A percentile compares a stretch with the other conserved stretches of the same genome.
phyloP scores from a whole-genome alignment of 116 monocot genomes.

The Posidonia oceanica region DNA sequence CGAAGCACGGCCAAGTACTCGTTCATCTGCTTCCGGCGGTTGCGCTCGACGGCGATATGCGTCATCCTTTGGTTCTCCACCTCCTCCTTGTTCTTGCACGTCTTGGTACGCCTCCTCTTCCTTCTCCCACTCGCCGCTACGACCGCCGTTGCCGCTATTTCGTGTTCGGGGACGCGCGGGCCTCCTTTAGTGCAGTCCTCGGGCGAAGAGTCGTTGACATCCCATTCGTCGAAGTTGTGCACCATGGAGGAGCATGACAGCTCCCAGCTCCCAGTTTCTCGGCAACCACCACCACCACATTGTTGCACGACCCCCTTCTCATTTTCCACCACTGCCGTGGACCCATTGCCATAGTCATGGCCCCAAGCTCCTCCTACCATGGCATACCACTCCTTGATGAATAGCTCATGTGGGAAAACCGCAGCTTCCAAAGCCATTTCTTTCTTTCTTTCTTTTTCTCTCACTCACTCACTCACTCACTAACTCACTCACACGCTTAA shows the following conservation, averaged over 20 bases:
- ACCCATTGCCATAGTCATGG: background rate
- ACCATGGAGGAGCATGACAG: conserved; percentile 6
- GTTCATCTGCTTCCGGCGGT: conserved; percentile 66
- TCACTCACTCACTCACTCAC: background rate
- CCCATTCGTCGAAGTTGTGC: conserved; percentile 17
- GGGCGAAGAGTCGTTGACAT: conserved; percentile 15
- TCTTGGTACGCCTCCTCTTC: conserved; percentile 35
- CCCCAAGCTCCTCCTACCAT: background rate
- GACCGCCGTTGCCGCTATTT: background rate
- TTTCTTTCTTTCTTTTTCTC: background rate
- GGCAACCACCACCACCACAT: background rate
- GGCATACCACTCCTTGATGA: conserved; percentile 1
- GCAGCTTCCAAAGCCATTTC: conserved; percentile 12
- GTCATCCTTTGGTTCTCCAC: conserved; percentile 71
- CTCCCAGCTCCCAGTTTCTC: conserved; percentile 8
- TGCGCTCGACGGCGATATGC: conserved; percentile 68
- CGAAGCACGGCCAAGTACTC: conserved; percentile 53
- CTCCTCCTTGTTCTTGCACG: conserved; percentile 59
- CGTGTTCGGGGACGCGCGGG: background rate
- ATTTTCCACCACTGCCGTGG: background rate
- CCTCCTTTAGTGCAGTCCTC: conserved; percentile 4
- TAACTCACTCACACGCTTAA: too few species aligned
- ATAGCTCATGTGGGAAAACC: conserved; percentile 10
- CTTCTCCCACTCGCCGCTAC: conserved; percentile 10
- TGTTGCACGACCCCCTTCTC: background rate